Conservation (phyloP, 2,329 filamentous ascomycete species). For the Exophiala calicioides region DNA sequence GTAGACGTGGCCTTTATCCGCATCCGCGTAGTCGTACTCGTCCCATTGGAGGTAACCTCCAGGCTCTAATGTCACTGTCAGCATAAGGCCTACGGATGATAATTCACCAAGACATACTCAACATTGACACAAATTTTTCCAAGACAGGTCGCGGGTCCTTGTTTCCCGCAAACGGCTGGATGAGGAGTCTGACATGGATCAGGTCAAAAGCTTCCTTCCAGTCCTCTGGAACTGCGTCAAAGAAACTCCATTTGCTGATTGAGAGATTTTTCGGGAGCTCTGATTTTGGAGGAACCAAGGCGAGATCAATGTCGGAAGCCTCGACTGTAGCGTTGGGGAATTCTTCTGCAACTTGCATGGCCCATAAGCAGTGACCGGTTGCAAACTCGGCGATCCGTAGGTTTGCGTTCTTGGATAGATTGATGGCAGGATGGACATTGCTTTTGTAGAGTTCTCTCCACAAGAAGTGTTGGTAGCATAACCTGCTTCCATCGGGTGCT, state of each 20-base stretch:
- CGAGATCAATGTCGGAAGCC: conserved; percentile 33
- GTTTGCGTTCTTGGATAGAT: conserved; percentile 5
- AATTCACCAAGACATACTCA: conserved; percentile 21
- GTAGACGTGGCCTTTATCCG: conserved; percentile 25
- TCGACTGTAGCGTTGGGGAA: conserved; percentile 29
- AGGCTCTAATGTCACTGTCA: conserved; percentile 18
- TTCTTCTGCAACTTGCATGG: conserved; percentile 31
- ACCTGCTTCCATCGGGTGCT: too few relatives aligned
- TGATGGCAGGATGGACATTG: conserved; percentile 36
- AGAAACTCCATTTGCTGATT: conserved; percentile 31
- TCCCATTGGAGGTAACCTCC: conserved; percentile 38
- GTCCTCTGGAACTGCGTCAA: conserved; percentile 26
- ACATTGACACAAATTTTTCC: conserved; percentile 29
- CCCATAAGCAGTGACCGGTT: conserved; percentile 35
- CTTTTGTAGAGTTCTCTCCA: too few relatives aligned
- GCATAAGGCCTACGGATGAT: neutral
- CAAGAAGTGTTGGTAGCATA: too few relatives aligned
- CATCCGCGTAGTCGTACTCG: conserved; percentile 29
- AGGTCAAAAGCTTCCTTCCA: conserved; percentile 31
- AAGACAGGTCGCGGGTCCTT: conserved; percentile 22
- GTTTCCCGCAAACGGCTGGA: conserved; percentile 9
- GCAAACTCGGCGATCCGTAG: conserved; percentile 34
- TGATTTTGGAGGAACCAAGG: conserved; percentile 27
- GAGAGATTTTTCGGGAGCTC: conserved; percentile 31
- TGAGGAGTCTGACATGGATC: conserved; percentile 26